Evolutionary conservation across 2,329 filamentous ascomycete genomes (phyloP), one percentile per base, ranked within the genome.

Genomic region (Hypoxylon sp.): DNA sequence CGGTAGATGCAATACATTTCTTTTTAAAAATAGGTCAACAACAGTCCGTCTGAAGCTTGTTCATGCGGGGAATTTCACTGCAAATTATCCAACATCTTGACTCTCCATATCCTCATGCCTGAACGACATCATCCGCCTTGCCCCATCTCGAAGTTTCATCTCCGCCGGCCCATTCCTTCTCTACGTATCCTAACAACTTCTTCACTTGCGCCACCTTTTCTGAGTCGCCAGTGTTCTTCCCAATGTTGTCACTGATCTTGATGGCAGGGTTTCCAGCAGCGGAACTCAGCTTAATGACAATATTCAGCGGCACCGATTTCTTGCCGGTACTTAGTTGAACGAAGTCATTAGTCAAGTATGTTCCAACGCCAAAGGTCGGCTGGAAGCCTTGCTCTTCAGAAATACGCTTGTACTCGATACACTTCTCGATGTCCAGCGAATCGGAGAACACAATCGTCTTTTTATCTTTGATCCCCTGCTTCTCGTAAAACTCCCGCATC

Each of bases 371-470:
- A 81, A 99, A 99, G 0, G 91, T 92, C 11, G 95, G 91, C 66
- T 90, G 87, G 79, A 99, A 94, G 1, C 93, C 93, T 13, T 90
- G 88, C 41, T 89, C 87, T 72, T 98, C 93, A 0, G 94, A 91
- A 28, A 93, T 87, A 63, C 88, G 82, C 83, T 97, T 97, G 83
- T 98, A 99, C 79, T 97, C 89, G 53, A 98, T 84, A 77, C 95
- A 98, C 60, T 91, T 88, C 38, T 98, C 94, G 53, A 98, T 92
- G 77, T 98, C 93, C 63, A 99, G 83, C 4, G 94, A 97, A 80
- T 99, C 96, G 0, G 95, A 98, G 78, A 98, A 99, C 2, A 99
- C 95, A 66, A 99, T 91, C 0, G 88, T 89, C 84, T 98, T 98
- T 82, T 90, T 90, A 2, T 91, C 92, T 56, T 84, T 89, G 79